phyloP scores from a whole-genome alignment of 2,329 filamentous ascomycete genomes.

The Kalaharituber pfeilii region DNA sequence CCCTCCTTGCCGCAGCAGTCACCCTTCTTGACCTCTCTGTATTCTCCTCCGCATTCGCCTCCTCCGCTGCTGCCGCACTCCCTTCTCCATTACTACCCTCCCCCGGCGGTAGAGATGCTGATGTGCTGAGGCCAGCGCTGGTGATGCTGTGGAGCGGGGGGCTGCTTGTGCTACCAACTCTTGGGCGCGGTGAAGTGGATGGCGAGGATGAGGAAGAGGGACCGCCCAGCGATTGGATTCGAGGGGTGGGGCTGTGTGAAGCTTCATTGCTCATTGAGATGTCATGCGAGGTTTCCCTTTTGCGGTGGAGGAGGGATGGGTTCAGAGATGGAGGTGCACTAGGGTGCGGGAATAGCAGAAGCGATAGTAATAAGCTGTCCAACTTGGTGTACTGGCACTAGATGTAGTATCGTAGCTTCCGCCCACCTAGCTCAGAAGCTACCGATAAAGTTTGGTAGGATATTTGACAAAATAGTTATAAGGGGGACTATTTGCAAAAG shows the following conservation, averaged over 20 bases:
- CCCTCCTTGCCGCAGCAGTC: neutral
- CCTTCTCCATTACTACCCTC: too few species aligned
- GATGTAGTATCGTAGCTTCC: too few species aligned
- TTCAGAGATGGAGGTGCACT: too few species aligned
- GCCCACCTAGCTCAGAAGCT: too few species aligned
- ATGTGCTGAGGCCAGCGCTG: neutral
- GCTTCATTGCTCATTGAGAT: constrained; percentile 1
- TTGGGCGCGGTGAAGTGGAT: neutral
- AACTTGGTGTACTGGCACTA: too few species aligned
- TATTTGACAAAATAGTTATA: too few species aligned
- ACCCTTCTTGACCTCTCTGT: neutral
- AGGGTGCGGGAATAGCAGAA: too few species aligned
- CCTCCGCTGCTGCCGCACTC: neutral
- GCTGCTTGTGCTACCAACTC: too few species aligned
- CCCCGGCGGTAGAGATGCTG: neutral
- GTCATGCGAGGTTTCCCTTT: neutral
- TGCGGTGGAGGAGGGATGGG: too few species aligned
- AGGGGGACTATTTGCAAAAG: too few species aligned
- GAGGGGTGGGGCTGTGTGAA: neutral
- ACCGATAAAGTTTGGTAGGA: too few species aligned
- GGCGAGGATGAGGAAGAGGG: constrained; percentile 6
- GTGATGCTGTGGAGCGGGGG: neutral
- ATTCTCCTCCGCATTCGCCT: neutral
- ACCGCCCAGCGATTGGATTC: neutral
- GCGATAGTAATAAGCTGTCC: too few species aligned